Evolutionary conservation across 768 basidiomycete species (phyloP).

Genomic region (Boletus edulis): DNA sequence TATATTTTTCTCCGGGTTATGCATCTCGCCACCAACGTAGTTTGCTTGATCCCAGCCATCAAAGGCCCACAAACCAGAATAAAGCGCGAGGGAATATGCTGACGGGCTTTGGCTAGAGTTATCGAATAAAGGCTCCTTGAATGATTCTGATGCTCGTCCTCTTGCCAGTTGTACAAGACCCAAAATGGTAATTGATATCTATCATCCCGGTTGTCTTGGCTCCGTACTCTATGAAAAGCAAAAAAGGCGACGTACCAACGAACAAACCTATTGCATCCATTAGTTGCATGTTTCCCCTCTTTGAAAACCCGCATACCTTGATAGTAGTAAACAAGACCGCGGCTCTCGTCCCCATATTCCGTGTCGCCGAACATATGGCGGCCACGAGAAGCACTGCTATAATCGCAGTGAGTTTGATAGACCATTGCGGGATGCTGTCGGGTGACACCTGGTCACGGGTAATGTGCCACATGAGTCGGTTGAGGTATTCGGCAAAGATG

Average conservation of each 20-base stretch:
- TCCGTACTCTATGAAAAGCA: background rate
- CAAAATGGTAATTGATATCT: slow-evolving; percentile 73
- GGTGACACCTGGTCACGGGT: slow-evolving; percentile 70
- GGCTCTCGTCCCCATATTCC: slow-evolving; percentile 74
- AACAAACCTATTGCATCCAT: slow-evolving; percentile 46
- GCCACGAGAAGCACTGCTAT: slow-evolving; percentile 66
- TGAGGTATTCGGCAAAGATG: slow-evolving; percentile 90
- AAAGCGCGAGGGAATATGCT: slow-evolving; percentile 88
- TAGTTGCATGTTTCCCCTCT: background rate
- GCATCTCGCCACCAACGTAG: slow-evolving; percentile 89
- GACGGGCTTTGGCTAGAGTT: slow-evolving; percentile 78
- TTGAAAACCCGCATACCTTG: slow-evolving; percentile 53
- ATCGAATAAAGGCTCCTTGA: slow-evolving; percentile 66
- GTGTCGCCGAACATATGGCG: slow-evolving; percentile 73
- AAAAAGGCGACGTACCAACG: slow-evolving; percentile 50
- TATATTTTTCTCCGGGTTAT: slow-evolving; percentile 78
- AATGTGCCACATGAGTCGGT: slow-evolving; percentile 80
- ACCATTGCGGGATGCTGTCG: slow-evolving; percentile 83
- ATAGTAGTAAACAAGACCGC: slow-evolving; percentile 85
- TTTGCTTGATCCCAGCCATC: slow-evolving; percentile 96
- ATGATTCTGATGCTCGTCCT: slow-evolving; percentile 66
- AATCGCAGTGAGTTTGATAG: slow-evolving; percentile 83
- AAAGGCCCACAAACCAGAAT: slow-evolving; percentile 94
- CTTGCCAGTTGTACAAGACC: slow-evolving; percentile 76
- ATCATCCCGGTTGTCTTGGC: background rate